Base-by-base conservation (phyloP, 2,329 filamentous ascomycete species). In the Monosporascus cannonballus region DNA sequence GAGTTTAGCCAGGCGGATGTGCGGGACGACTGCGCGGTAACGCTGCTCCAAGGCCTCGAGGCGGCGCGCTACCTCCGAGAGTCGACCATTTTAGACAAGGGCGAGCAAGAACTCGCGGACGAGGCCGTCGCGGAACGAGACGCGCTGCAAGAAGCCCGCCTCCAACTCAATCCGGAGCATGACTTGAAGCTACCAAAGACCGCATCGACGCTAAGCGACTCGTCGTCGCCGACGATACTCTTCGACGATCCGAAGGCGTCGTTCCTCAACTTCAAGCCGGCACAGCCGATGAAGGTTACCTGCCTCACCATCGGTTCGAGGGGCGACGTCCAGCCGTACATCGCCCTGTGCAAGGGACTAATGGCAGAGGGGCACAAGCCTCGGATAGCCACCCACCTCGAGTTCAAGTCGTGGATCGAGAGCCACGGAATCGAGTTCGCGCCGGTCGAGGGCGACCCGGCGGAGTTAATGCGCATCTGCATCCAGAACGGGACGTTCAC, bases 401-500 rank as follows among this genome's bases (percentile, higher is more conserved):
- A 97, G 68, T 99, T 99, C 63, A 85, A 88, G 61, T 80, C 77
- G 15, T 99, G 93, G 92, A 83, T 99, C 45, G 83, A 90, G 66
- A 83, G 85, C n/a, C 90, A 97, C 66, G 94, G 93, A 1, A 96
- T 99, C 61, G 90, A 94, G 55, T 99, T 97, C 69, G 85, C 84
- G 4, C 84, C 87, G 7, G 87, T 99, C 0, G 91, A 87, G 56
- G 94, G 94, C 34, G 91, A 99, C 64, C 94, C 94, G 1, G 90
- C 85, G 34, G 93, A 97, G 70, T 79, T 99, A 46, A 97, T 99
- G 93, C 83, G 87, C 1, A 84, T 99, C 41, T 99, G 94, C 65
- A 93, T 97, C 48, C 91, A 97, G 67, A 90, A 97, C 65, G 94
- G 94, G 63, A 97, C 96, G 73, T 99, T 99, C 66, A 97, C 94